Conservation (phyloP, 1,284 basidiomycete genomes). For the Ganoderma meredithae region DNA sequence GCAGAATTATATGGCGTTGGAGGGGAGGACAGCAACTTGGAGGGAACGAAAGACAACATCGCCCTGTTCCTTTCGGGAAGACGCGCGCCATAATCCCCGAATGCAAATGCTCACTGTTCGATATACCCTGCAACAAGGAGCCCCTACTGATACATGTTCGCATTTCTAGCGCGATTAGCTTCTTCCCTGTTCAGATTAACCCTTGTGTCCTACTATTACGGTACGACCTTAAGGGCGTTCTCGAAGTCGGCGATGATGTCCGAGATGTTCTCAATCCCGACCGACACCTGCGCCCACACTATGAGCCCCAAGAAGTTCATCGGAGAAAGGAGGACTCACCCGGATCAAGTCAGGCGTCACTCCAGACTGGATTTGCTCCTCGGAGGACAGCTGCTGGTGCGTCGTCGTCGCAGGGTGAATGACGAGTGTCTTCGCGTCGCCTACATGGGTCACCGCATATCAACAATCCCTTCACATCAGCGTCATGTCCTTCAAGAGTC, state of each 20-base stretch:
- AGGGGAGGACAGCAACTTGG: background rate
- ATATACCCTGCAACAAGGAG: background rate
- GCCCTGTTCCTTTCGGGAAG: conserved; percentile 10
- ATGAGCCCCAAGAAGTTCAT: background rate
- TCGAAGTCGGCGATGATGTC: conserved; percentile 91
- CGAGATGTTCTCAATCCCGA: conserved; percentile 87
- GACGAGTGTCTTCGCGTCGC: conserved; percentile 8
- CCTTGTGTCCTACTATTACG: conserved; percentile 25
- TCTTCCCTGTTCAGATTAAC: background rate
- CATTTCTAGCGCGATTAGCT: background rate
- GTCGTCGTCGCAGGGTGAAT: conserved; percentile 66
- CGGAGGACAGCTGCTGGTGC: conserved; percentile 77
- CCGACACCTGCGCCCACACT: conserved; percentile 53
- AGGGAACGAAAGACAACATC: conserved; percentile 9
- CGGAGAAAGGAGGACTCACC: conserved; percentile 50
- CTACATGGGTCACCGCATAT: background rate
- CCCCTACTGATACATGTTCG: background rate
- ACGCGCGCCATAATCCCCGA: background rate
- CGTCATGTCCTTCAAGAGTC: too few relatives aligned
- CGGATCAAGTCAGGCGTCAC: conserved; percentile 86
- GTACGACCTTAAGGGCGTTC: conserved; percentile 54
- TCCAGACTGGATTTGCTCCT: conserved; percentile 75
- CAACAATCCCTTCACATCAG: background rate
- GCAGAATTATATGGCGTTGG: conserved; percentile 17
- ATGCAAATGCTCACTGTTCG: background rate